These are phyloP conservation scores for Malus fusca DNA, from an alignment of 306 rosid genomes.

Conservation along the genomic window DNA sequence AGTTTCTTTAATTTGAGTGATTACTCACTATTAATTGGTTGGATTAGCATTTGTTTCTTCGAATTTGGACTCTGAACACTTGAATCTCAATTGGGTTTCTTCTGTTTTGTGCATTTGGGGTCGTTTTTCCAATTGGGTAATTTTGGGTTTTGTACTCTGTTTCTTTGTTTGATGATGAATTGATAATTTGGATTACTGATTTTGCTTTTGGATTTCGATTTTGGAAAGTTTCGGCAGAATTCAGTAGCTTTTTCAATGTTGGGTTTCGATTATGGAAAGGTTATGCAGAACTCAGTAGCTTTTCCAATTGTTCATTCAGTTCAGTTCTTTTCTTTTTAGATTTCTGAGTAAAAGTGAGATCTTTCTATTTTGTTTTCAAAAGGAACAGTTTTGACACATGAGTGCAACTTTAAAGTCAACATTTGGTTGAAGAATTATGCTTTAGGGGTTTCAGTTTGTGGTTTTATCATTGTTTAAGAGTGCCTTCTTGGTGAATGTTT, in stretches of 20 bases:
- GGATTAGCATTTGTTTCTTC: not conserved
- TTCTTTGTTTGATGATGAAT: not conserved
- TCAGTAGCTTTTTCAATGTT: too few relatives aligned
- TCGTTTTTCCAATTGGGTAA: not conserved
- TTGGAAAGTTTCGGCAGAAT: too few relatives aligned
- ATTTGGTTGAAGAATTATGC: not conserved
- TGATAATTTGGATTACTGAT: not conserved
- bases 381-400: not conserved
- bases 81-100: slow-evolving; percentile 5
- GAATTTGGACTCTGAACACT: not conserved
- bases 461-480: not conserved
- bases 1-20: not conserved
- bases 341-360: not conserved
- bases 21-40: not conserved
- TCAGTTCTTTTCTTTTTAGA: too few relatives aligned
- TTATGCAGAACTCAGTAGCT: too few relatives aligned
- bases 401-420: not conserved
- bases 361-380: not conserved
- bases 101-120: not conserved
- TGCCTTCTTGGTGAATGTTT: not conserved
- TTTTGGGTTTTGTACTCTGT: not conserved
- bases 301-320: too few relatives aligned
- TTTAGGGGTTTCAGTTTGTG: not conserved
- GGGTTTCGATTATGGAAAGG: too few relatives aligned
- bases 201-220: too few relatives aligned